Evolutionary conservation across 2,329 filamentous ascomycete genomes (phyloP), one percentile per base, ranked within the genome.

Genomic region (Monosporascus cannonballus): DNA sequence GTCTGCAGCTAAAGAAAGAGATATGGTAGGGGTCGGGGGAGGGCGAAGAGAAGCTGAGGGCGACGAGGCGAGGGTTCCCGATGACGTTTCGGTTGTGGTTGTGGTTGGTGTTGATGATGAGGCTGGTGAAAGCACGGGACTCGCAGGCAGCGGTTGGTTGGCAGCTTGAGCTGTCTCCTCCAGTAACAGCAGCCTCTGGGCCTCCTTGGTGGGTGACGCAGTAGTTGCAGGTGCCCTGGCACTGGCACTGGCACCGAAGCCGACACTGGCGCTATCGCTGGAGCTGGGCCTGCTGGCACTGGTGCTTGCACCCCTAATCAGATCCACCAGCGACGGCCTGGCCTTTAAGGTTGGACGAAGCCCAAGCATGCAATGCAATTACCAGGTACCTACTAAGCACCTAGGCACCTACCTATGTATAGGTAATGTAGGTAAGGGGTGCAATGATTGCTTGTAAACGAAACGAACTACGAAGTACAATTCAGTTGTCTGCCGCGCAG

Each of bases 241-340:
- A 48, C 50, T 37, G 18, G 36, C 53, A 51, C 58, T 47, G 39
- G 56, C 64, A 53, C 59, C n/a, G 42, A 15, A 6, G 30, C 42
- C 25, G 30, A 8, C 37, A 37, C 47, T 48, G 22, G 27, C 47
- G 36, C 47, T 48, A 27, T 24, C 47, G 25, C 37, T 48, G 38
- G 58, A 49, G 44, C 58, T 64, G 55, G 59, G 51, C 20, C 56
- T 56, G 50, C 58, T 61, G 36, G 56, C 55, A 49, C 50, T 51
- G 54, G 56, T 51, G 52, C 58, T 57, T 57, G 57, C 52, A 56
- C 60, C 60, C 57, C 61, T 62, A 54, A 76, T 68, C 55, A 81
- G 71, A 56, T 80, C 77, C 67, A 81, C 73, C 60, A 81, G 67
- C 56, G 77, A 80, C 61, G 74, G 76, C 69, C 77, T 73, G 62